A percentile compares a stretch with the other conserved stretches of the same genome.
phyloP scores from a whole-genome alignment of 192 early-diverging fungal genomes.

The Podila minutissima region DNA sequence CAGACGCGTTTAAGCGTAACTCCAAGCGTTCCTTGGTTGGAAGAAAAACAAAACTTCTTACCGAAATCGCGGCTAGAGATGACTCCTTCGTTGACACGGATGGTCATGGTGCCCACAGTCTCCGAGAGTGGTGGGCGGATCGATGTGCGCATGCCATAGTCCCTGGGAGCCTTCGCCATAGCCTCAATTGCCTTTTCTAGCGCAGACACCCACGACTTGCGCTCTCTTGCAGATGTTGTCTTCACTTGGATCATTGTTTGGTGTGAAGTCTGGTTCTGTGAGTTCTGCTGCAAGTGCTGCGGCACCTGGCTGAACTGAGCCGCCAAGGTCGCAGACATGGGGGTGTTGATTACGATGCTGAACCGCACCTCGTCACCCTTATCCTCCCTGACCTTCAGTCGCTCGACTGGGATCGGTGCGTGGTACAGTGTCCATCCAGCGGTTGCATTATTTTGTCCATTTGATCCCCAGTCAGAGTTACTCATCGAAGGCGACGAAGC shows the following conservation, averaged over 20 bases:
- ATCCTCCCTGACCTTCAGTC: slow-evolving; percentile 13
- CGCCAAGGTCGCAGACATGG: background rate
- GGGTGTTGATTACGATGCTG: slow-evolving; percentile 5
- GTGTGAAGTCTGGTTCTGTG: background rate
- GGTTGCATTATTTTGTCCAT: background rate
- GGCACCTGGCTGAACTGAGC: slow-evolving; percentile 17
- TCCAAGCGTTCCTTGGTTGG: background rate
- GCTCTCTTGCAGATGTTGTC: slow-evolving; percentile 15
- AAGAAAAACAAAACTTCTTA: slow-evolving; percentile 8
- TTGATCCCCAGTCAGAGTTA: slow-evolving; percentile 1
- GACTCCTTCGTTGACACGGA: slow-evolving; percentile 17
- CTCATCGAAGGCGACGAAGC: background rate
- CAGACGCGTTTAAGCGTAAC: background rate
- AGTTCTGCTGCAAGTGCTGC: slow-evolving; percentile 8
- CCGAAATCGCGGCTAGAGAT: slow-evolving; percentile 35
- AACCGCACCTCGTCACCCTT: slow-evolving; percentile 18
- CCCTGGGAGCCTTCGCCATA: slow-evolving; percentile 28
- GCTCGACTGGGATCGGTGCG: slow-evolving; percentile 28
- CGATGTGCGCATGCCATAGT: slow-evolving; percentile 36
- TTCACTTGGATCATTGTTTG: slow-evolving; percentile 32
- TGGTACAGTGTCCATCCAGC: slow-evolving; percentile 30
- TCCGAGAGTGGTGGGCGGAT: slow-evolving; percentile 34
- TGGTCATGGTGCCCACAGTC: slow-evolving; percentile 39
- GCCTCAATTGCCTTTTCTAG: slow-evolving; percentile 30
- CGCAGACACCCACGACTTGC: slow-evolving; percentile 12